A percentile compares a stretch with the other conserved stretches of the same genome.
Conservation (phyloP, 148 eudicot species). For the Cornus florida region DNA sequence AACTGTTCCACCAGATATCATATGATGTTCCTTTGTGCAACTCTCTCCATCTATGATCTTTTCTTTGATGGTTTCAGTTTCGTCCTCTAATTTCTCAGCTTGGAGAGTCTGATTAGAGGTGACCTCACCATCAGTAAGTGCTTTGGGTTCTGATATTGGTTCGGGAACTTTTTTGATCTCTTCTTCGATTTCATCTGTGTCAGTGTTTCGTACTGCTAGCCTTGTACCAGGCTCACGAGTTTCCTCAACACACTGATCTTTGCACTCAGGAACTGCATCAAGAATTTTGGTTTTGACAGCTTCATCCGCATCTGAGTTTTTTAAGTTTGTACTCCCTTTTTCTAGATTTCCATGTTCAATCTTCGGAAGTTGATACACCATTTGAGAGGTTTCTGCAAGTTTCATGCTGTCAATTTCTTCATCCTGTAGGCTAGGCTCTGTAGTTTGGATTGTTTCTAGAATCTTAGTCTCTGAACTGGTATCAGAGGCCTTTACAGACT, state of each 20-base stretch:
- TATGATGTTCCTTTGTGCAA: not conserved
- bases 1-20: not conserved
- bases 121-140: not conserved
- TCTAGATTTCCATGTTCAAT: not conserved
- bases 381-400: conserved; percentile 4
- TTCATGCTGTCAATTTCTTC: not conserved
- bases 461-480: not conserved
- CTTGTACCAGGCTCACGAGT: conserved; percentile 8
- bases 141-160: conserved; percentile 1
- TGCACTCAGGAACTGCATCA: not conserved
- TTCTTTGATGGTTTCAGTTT: conserved; percentile 4
- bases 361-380: conserved; percentile 13
- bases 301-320: conserved; percentile 10
- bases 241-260: too few relatives aligned
- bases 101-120: not conserved
- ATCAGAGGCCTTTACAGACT: not conserved
- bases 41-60: not conserved
- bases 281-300: conserved; percentile 8
- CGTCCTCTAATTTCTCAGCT: not conserved
- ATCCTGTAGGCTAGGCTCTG: not conserved
- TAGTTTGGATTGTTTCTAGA: not conserved
- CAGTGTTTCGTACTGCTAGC: not conserved
- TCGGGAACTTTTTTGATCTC: conserved; percentile 8
- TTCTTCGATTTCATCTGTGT: not conserved
- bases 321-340: not conserved